phyloP scores from a whole-genome alignment of 2,329 filamentous ascomycete genomes.

The Aspergillus persii region DNA sequence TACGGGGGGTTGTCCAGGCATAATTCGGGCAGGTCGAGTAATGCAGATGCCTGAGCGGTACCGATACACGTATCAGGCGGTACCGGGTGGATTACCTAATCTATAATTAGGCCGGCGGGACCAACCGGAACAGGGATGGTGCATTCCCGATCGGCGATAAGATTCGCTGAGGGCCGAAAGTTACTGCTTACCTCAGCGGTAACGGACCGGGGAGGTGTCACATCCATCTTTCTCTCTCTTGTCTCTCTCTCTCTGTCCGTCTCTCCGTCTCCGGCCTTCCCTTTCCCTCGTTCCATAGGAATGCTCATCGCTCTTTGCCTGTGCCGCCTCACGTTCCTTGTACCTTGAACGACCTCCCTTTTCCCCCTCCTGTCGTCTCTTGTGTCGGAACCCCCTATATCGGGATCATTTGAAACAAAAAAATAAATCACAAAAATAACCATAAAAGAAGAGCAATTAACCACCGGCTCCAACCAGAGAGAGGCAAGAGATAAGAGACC shows the following conservation, averaged over 20 bases:
- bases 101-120: neutral
- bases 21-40: neutral
- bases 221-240: neutral
- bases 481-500: neutral
- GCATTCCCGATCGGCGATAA: neutral
- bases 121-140: neutral
- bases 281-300: neutral
- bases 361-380: neutral
- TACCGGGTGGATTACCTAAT: neutral
- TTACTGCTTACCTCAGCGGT: neutral
- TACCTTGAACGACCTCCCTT: neutral
- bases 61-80: too few species aligned
- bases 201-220: neutral
- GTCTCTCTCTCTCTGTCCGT: neutral
- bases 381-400: neutral
- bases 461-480: neutral
- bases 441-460: too few species aligned
- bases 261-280: neutral
- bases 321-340: neutral
- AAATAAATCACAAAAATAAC: neutral
- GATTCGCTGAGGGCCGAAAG: neutral
- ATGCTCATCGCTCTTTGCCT: neutral
- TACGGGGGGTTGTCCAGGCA: too few species aligned
- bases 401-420: neutral
- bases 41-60: neutral